These are phyloP conservation scores for Fusarium camptoceras DNA, from an alignment of 2,329 filamentous ascomycete genomes.

Conservation along the genomic window DNA sequence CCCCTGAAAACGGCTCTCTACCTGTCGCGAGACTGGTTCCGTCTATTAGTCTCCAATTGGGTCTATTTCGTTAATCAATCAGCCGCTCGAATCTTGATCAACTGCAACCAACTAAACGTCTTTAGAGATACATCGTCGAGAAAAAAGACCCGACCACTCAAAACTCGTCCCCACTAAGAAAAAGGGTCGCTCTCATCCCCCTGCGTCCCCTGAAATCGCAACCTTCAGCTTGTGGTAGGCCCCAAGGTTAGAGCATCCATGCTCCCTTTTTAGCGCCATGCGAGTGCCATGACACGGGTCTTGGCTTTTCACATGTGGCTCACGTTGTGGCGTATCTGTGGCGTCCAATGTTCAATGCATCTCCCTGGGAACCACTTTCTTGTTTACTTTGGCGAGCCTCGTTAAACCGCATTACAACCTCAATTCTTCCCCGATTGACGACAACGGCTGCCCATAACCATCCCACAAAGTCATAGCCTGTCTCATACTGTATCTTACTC, in stretches of 20 bases:
- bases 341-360: conserved; percentile 31
- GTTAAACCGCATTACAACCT: conserved; percentile 34
- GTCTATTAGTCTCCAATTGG: background rate
- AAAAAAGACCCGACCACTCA: conserved; percentile 21
- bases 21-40: background rate
- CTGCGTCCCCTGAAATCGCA: conserved; percentile 34
- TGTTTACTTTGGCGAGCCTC: conserved; percentile 43
- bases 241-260: conserved; percentile 20
- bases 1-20: conserved; percentile 17
- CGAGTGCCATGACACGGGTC: conserved; percentile 35
- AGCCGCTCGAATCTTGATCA: background rate
- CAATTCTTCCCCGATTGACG: conserved; percentile 32
- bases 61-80: background rate
- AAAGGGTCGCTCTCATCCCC: conserved; percentile 25
- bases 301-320: conserved; percentile 34
- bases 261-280: conserved; percentile 39
- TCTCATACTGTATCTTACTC: background rate
- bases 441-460: conserved; percentile 31
- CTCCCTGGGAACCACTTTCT: conserved; percentile 43
- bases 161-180: conserved; percentile 22
- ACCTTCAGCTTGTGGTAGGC: conserved; percentile 21
- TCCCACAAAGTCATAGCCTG: conserved; percentile 9
- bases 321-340: conserved; percentile 7
- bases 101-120: background rate
- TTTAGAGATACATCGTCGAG: conserved; percentile 5